Evolutionary conservation across 2,329 filamentous ascomycete genomes (phyloP).

Genomic region (Ophiostoma tasmaniense): DNA sequence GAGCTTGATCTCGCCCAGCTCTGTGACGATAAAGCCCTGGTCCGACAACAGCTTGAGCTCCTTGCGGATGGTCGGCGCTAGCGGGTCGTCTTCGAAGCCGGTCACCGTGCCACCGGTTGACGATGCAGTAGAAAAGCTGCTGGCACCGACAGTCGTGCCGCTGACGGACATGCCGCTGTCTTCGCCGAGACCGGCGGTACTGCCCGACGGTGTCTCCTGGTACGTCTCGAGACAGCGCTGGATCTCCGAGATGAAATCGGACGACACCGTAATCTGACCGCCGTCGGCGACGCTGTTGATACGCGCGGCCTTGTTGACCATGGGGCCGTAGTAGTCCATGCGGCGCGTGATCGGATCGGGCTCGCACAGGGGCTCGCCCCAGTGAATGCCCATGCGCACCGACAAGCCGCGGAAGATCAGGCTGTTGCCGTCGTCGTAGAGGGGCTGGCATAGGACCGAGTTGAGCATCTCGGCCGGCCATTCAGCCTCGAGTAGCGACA

Average conservation of each 20-base stretch:
- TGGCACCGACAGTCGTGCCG: not conserved
- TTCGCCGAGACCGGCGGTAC: constrained; percentile 40
- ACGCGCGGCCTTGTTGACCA: constrained; percentile 95
- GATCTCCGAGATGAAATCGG: constrained; percentile 94
- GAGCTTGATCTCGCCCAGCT: constrained; percentile 82
- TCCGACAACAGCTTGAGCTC: constrained; percentile 80
- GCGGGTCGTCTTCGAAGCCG: constrained; percentile 62
- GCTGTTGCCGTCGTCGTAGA: constrained; percentile 74
- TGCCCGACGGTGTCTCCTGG: constrained; percentile 59
- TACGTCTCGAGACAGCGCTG: constrained; percentile 84
- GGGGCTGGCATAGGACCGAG: constrained; percentile 74
- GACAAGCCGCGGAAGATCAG: constrained; percentile 90
- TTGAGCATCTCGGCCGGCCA: constrained; percentile 93
- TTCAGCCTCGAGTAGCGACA: constrained; percentile 72
- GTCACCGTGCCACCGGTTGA: not conserved
- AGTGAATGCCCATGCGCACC: constrained; percentile 96
- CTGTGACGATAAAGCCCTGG: constrained; percentile 94
- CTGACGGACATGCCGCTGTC: not conserved
- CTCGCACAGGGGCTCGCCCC: constrained; percentile 88
- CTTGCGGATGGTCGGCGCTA: constrained; percentile 70
- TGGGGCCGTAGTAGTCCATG: constrained; percentile 99
- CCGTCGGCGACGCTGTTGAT: constrained; percentile 93
- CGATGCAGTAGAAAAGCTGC: not conserved
- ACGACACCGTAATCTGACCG: constrained; percentile 92
- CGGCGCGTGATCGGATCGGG: constrained; percentile 91